Base-by-base conservation (phyloP, 2,329 filamentous ascomycete species). In the Nannizziopsis arthrosporioides region DNA sequence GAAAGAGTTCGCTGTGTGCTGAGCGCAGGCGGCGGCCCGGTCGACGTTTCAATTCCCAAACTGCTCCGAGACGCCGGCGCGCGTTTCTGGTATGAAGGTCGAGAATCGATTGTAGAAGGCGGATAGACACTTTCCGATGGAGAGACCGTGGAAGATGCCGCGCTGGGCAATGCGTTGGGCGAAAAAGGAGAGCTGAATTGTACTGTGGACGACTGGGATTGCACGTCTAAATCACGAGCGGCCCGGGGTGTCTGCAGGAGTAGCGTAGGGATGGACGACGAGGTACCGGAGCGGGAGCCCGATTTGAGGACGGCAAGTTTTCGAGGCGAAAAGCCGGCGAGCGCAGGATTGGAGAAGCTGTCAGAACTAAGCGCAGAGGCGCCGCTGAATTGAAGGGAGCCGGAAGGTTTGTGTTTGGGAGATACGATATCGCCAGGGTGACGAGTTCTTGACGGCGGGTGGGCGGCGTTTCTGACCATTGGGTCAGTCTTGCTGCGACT, bases 21-120 rank as follows among this genome's bases (percentile, higher is more conserved):
- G 50, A 73, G 65, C n/a, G 71, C 68, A 50, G 73, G 68, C 44
- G 72, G 72, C 40, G 73, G 72, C 51, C 72, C 73, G 56, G 66
- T 62, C 49, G 64, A 68, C 27, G 68, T 72, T 58, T 71, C 69
- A 64, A 74, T 71, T 56, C 71, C 70, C 66, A 71, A 64, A 46
- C 67, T 69, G 54, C 68, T 71, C 53, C 67, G 66, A 42, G 71
- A 73, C 18, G 70, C 70, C 36, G 71, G 72, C 27, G 70, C 64
- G 54, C 67, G 60, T 61, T 63, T 63, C 32, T 51, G 50, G 36
- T 48, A 51, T 19, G 54, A 51, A 31, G 50, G 48, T 39, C 49
- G 44, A 35, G 39, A 44, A 52, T 54, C 50, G 53, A 45, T 37
- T 50, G 55, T 52, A 50, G 57, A 47, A 53, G 54, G 22, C 55